A percentile compares a stretch with the other conserved stretches of the same genome.
These are phyloP conservation scores for Polygonum maritimum DNA, from an alignment of 148 eudicot species.

Conservation along the genomic window DNA sequence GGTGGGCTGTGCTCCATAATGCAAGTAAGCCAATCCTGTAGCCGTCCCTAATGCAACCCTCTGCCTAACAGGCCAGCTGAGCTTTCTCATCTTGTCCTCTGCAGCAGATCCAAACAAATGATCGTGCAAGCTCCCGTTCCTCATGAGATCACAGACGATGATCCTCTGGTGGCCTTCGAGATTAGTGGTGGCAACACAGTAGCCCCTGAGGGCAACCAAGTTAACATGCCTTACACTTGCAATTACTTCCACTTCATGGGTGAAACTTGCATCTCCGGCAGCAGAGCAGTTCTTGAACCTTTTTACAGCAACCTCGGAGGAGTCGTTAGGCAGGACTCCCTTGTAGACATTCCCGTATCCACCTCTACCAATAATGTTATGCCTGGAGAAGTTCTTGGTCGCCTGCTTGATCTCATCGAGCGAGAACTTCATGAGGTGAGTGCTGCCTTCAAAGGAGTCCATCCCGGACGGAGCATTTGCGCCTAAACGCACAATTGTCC, in stretches of 20 bases:
- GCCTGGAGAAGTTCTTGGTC: constrained; percentile 60
- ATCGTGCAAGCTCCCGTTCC: constrained; percentile 76
- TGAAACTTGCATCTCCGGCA: constrained; percentile 60
- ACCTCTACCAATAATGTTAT: constrained; percentile 66
- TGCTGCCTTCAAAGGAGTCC: constrained; percentile 52
- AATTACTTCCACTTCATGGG: constrained; percentile 87
- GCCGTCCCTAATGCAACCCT: constrained; percentile 76
- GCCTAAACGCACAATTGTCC: constrained; percentile 16
- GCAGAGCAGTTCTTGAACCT: constrained; percentile 90
- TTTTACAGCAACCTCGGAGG: constrained; percentile 75
- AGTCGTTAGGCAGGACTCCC: constrained; percentile 44
- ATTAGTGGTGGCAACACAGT: constrained; percentile 68
- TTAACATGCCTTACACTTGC: constrained; percentile 94
- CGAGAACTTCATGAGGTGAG: constrained; percentile 48
- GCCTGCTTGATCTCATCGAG: constrained; percentile 60
- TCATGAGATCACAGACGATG: constrained; percentile 81
- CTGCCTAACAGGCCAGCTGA: constrained; percentile 70
- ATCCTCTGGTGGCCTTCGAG: constrained; percentile 81
- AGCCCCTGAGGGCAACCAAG: constrained; percentile 74
- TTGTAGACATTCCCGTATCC: constrained; percentile 97
- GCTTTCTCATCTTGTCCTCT: constrained; percentile 15
- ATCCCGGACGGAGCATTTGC: constrained; percentile 27
- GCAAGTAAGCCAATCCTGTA: constrained; percentile 73
- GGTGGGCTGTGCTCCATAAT: constrained; percentile 65
- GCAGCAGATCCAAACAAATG: constrained; percentile 39